A percentile compares a stretch with the other conserved stretches of the same genome.
Conservation (phyloP, 495 filamentous ascomycete genomes). For the Trichoderma gamsii region DNA sequence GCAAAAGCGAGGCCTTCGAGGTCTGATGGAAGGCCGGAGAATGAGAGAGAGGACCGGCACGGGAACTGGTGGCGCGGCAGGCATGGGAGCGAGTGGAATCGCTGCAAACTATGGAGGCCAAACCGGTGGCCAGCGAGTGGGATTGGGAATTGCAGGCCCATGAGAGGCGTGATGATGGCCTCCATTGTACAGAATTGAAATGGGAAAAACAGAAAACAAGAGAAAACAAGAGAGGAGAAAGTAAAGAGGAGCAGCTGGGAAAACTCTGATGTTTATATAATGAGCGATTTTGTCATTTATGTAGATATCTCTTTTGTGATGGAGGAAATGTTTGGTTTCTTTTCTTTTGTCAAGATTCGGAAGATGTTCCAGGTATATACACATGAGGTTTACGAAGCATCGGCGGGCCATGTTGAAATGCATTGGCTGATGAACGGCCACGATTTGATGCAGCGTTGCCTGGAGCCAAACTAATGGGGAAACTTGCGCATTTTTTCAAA, state of each 20-base stretch:
- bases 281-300: constrained; percentile 10
- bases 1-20: constrained; percentile 87
- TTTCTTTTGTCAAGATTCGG: neutral
- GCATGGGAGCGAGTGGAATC: constrained; percentile 10
- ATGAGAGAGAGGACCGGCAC: constrained; percentile 61
- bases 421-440: neutral
- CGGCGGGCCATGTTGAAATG: neutral
- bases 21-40: constrained; percentile 89
- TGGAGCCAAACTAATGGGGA: neutral
- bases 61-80: constrained; percentile 17
- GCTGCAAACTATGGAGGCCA: constrained; percentile 13
- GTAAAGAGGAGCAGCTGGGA: neutral
- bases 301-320: constrained; percentile 6
- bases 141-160: constrained; percentile 19
- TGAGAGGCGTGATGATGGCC: neutral
- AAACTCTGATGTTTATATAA: constrained; percentile 12
- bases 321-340: constrained; percentile 16
- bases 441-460: neutral
- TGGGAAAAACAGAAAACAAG: too few species aligned
- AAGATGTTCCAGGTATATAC: neutral
- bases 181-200: neutral
- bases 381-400: neutral
- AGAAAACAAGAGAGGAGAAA: neutral
- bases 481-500: neutral
- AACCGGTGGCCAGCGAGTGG: constrained; percentile 15